Percentiles rank a stretch among this genome's conserved stretches.
phyloP scores from a whole-genome alignment of 176 grass and related monocot species.

The Avena sativa region DNA sequence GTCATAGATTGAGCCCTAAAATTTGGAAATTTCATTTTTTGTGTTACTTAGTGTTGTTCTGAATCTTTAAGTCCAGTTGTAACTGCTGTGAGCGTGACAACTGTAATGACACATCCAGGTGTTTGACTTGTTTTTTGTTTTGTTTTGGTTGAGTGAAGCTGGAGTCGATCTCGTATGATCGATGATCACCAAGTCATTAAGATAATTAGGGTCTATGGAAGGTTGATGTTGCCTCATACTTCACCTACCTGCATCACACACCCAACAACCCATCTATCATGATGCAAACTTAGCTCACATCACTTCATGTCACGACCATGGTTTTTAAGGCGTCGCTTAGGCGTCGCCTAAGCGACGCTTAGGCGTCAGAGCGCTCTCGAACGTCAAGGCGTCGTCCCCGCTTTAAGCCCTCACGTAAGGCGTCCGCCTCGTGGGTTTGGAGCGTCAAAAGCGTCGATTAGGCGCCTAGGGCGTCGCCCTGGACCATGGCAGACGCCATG shows the following conservation, averaged over 20 bases:
- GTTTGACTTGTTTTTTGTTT: not conserved
- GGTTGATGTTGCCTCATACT: not conserved
- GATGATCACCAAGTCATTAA: not conserved
- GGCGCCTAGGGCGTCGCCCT: too few relatives aligned
- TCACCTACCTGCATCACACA: not conserved
- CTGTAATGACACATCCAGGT: not conserved
- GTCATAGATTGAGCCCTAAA: not conserved
- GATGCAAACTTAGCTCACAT: not conserved
- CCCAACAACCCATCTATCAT: not conserved
- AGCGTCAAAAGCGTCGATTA: too few relatives aligned
- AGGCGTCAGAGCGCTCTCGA: too few relatives aligned
- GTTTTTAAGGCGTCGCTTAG: too few relatives aligned
- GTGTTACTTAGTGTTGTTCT: not conserved
- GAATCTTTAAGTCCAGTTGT: not conserved
- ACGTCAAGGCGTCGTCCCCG: too few relatives aligned
- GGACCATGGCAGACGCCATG: too few relatives aligned
- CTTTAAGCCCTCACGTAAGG: too few relatives aligned
- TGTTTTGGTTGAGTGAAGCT: constrained; percentile 26
- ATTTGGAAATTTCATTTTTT: not conserved
- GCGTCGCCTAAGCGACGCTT: too few relatives aligned
- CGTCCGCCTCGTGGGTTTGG: too few relatives aligned
- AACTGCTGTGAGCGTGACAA: not conserved
- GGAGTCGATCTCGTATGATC: not conserved
- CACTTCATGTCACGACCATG: not conserved
- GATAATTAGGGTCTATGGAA: not conserved